Conservation (phyloP, 1,284 basidiomycete genomes). For the Sporisorium exsertum region DNA sequence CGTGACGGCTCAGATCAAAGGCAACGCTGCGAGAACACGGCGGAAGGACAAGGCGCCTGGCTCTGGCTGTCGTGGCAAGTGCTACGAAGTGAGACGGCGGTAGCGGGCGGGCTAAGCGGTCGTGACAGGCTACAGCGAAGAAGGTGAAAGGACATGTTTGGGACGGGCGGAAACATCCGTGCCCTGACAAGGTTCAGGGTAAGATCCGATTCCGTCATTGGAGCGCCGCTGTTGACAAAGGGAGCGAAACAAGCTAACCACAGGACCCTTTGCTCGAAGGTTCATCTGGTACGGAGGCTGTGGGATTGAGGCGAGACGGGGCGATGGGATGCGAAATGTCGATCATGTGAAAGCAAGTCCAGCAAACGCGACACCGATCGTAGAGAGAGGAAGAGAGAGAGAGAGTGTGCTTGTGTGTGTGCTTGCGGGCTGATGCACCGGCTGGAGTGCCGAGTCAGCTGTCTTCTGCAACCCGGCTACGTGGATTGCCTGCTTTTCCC, state of each 20-base stretch:
- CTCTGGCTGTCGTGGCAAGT: no score
- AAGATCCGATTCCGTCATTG: neutral
- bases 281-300: neutral
- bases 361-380: neutral
- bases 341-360: conserved; percentile 39
- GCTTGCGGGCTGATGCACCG: neutral
- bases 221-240: neutral
- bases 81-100: neutral
- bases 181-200: neutral
- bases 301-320: neutral
- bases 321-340: conserved; percentile 14
- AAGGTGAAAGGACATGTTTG: neutral
- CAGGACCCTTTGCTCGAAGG: neutral
- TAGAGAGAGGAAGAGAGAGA: neutral
- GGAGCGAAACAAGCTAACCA: neutral
- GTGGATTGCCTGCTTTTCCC: conserved; percentile 14
- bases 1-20: no score
- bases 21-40: no score
- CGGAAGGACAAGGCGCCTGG: no score
- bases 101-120: neutral
- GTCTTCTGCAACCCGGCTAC: neutral
- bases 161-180: conserved; percentile 1
- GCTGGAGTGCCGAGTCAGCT: neutral
- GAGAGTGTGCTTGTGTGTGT: no score
- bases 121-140: neutral